phyloP scores from a whole-genome alignment of 164 flowering plant species.

The Vitis cinerea region DNA sequence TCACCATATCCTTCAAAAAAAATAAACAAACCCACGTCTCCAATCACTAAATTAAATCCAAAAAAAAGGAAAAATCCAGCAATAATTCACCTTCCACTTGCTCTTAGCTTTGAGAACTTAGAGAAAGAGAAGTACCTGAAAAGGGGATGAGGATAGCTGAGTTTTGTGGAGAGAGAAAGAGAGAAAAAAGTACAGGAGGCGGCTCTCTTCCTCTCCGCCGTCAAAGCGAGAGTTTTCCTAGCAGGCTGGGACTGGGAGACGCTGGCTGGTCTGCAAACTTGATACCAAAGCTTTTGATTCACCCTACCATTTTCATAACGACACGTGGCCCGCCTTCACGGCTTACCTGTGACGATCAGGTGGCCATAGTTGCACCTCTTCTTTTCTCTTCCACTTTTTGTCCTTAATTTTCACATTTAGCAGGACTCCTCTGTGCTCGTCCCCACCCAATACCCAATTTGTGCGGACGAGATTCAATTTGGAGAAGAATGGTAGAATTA shows the following conservation, averaged over 20 bases:
- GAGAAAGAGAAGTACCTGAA: constrained; percentile 7
- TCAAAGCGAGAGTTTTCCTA: constrained; percentile 22
- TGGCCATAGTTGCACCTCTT: no score
- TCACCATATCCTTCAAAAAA: neutral
- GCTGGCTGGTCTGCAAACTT: neutral
- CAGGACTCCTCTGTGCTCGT: no score
- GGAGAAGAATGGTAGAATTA: no score
- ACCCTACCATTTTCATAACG: no score
- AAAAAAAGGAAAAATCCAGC: neutral
- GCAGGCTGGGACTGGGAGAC: constrained; percentile 16
- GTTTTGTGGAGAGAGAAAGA: neutral
- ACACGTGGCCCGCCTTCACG: neutral
- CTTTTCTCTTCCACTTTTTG: neutral
- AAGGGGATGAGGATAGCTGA: neutral
- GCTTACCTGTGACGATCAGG: no score
- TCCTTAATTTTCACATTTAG: no score
- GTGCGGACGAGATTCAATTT: no score
- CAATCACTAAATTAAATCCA: neutral
- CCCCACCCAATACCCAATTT: no score
- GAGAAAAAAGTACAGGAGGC: constrained; percentile 13
- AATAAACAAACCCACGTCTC: neutral
- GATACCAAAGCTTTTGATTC: no score
- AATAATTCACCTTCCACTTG: neutral
- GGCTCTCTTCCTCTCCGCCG: constrained; percentile 18
- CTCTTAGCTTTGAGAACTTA: no score